Base-by-base conservation (phyloP, 768 basidiomycete genomes). In the Pleurotus tuoliensis region DNA sequence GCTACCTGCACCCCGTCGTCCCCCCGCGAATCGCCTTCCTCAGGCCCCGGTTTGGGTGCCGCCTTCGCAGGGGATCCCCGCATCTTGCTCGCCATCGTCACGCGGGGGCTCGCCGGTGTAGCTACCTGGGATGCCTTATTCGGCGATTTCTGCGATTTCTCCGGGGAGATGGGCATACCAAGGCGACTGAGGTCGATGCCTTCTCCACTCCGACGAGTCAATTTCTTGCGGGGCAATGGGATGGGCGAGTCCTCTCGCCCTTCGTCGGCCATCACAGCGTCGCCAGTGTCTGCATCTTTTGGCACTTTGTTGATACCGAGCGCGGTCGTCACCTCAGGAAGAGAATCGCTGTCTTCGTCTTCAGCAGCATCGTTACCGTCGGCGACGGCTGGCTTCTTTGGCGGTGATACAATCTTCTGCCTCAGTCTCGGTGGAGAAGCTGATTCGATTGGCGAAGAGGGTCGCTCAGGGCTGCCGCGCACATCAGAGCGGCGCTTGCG, bases 191-290 rank as follows among this genome's bases (percentile, higher is more conserved):
- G 22, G 22, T 53, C 51, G 24, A 53, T 39, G 5, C 39, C 51
- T n/a, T 53, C 51, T n/a, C 51, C 51, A 41, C 51, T 53, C n/a
- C 51, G 13, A 20, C 51, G 34, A 1, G 18, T 41, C 20, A 53
- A 30, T 16, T 41, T 39, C 51, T 53, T 53, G 38, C 51, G 51
- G 11, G 51, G 16, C 4, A 34, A 9, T 1, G 30, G 30, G 30
- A 34, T 34, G 9, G 30, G 30, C 9, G 30, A 34, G 11, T 30
- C 48, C 27, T 30, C 12, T 13, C 15, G 16, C n/a, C 25, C 51
- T 20, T 41, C 12, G 37, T 53, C 13, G 3, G 7, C 34, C 13
- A 37, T 34, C 22, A 16, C 22, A 7, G 0, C 51, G 18, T 53
- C 46, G 8, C 1, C 46, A 47, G 13, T 15, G 15, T 9, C 46